Conservation (phyloP, 306 rosid species). For the Castanea crenata region DNA sequence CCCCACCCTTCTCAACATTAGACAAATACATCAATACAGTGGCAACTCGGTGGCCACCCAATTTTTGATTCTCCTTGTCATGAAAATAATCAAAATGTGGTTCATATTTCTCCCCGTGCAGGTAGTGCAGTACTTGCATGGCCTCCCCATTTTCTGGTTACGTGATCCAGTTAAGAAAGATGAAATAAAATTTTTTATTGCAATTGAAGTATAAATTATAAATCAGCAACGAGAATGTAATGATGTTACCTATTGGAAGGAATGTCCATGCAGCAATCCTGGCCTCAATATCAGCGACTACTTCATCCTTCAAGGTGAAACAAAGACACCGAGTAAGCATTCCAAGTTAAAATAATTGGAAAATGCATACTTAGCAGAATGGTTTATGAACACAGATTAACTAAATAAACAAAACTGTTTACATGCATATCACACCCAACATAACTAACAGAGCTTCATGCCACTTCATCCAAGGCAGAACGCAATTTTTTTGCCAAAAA, state of each 20-base stretch:
- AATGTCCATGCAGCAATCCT: constrained; percentile 90
- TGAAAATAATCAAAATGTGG: constrained; percentile 90
- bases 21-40: constrained; percentile 96
- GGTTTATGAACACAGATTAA: background rate
- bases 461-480: background rate
- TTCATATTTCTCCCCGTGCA: constrained; percentile 83
- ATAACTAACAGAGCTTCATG: background rate
- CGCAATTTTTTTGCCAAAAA: background rate
- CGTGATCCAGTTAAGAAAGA: background rate
- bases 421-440: background rate
- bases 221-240: constrained; percentile 4
- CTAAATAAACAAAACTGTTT: background rate
- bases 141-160: constrained; percentile 86
- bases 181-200: background rate
- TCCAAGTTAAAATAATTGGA: constrained; percentile 14
- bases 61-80: constrained; percentile 67
- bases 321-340: constrained; percentile 21
- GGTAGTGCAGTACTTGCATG: constrained; percentile 81
- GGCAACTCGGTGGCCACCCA: constrained; percentile 92
- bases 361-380: background rate
- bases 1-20: constrained; percentile 84
- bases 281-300: constrained; percentile 65
- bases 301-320: constrained; percentile 63
- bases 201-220: background rate
- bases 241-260: constrained; percentile 66